Base-by-base conservation (phyloP, 495 filamentous ascomycete species). In the Trichoderma virens region DNA sequence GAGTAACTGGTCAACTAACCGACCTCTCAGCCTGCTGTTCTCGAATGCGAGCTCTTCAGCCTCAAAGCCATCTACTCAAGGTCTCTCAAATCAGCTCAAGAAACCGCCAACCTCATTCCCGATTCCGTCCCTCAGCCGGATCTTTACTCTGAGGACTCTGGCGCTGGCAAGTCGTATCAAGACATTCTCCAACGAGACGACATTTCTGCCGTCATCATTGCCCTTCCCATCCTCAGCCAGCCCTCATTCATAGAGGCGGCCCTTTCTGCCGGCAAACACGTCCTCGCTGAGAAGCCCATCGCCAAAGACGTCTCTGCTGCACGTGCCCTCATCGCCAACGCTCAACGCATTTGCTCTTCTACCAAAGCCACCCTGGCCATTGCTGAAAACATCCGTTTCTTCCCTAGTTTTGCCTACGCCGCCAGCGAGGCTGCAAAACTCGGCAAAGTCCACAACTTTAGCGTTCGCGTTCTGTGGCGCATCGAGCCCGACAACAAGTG, bases 251-350 rank as follows among this genome's bases (percentile, higher is more conserved):
- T 88, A 72, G 76, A 83, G 68, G 75, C 78, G 35, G 84, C 89
- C 5, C 79, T 94, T 0, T 67, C 74, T 0, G 88, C 89, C 1
- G 86, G 88, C 27, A 94, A 94, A 67, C 89, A 92, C 73, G 90
- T 93, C 6, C 74, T 93, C 0, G 86, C 79, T n/a, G 91, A 95
- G 74, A 95, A 94, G 72, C 90, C 91, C 20, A 83, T 93, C 43
- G 89, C 90, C 0, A 81, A 82, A 68, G 85, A 91, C 70, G 68
- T 91, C 23, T 76, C 78, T 2, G 77, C 83, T 0, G 90, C 87
- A 9, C 76, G 78, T 41, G 78, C 85, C 32, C 79, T 94, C 34
- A 71, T 91, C 43, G 61, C 78, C 8, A 90, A 83, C 79, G 90
- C 88, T 68, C 72, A 80, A 60, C 68, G 74, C 41, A 77, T 80